These are phyloP conservation scores for Quercus robur DNA, from an alignment of 306 rosid species.

Conservation along the genomic window DNA sequence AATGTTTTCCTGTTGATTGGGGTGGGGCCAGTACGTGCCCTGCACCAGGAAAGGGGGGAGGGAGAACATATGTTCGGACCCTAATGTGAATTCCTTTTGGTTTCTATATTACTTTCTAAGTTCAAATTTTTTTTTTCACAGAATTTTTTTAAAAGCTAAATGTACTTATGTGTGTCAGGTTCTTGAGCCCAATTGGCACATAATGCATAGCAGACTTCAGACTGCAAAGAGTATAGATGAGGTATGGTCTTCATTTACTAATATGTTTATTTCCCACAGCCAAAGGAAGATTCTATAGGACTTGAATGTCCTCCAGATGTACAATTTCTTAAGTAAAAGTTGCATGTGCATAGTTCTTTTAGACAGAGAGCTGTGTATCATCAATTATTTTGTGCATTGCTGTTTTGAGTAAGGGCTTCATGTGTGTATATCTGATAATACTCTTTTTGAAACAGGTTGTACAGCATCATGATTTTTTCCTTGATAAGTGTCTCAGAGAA, in stretches of 20 bases:
- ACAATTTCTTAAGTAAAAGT: background rate
- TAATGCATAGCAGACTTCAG: slow-evolving; percentile 83
- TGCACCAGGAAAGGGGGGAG: too few relatives aligned
- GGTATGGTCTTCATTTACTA: slow-evolving; percentile 31
- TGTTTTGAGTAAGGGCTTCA: background rate
- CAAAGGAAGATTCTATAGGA: background rate
- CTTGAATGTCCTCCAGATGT: background rate
- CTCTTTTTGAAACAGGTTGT: slow-evolving; percentile 71
- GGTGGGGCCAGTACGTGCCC: too few relatives aligned
- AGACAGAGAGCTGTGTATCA: background rate
- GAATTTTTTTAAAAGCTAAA: background rate
- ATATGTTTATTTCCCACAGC: background rate
- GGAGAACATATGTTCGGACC: background rate
- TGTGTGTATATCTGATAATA: slow-evolving; percentile 21
- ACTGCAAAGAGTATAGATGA: slow-evolving; percentile 93
- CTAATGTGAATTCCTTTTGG: background rate
- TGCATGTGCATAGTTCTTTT: background rate
- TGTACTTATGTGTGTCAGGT: slow-evolving; percentile 50
- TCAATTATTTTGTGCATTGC: background rate
- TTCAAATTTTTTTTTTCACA: background rate
- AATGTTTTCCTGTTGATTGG: background rate
- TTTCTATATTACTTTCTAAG: background rate
- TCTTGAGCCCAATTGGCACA: slow-evolving; percentile 95
- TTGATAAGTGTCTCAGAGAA: slow-evolving; percentile 89
- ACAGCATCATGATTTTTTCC: slow-evolving; percentile 92